Percentiles rank a stretch among this genome's conserved stretches.
Evolutionary conservation across 345 rosid species (phyloP).

Genomic region (Leavenworthia alabamica): DNA sequence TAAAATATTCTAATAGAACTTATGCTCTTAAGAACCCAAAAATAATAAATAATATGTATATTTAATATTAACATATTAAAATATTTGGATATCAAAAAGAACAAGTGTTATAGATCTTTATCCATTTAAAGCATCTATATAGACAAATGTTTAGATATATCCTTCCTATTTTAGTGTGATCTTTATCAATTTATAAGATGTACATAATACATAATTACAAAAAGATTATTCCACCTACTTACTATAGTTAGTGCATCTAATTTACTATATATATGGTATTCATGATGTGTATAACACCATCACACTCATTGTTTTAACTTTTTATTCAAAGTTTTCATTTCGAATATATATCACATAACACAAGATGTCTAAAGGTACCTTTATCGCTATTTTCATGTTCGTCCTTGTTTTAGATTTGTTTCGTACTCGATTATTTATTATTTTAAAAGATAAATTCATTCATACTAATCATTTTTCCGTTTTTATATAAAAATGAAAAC

Average conservation of each 20-base stretch:
- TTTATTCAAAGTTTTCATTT: background rate
- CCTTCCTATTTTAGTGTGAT: background rate
- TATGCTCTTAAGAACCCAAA: too few species aligned
- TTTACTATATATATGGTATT: background rate
- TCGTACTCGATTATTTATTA: too few species aligned
- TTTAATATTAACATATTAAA: too few species aligned
- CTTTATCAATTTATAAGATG: background rate
- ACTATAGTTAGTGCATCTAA: too few species aligned
- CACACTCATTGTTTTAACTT: background rate
- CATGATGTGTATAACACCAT: background rate
- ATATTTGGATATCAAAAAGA: too few species aligned
- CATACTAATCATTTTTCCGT: background rate
- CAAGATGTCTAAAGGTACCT: background rate
- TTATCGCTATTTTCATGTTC: background rate
- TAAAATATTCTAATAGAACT: too few species aligned
- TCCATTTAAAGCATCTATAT: background rate
- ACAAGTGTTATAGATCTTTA: too few species aligned
- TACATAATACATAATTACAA: too few species aligned
- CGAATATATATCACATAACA: background rate
- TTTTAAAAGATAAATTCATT: background rate
- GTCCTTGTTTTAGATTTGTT: background rate
- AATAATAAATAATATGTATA: too few species aligned
- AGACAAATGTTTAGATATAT: background rate
- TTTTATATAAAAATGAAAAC: background rate
- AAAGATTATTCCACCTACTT: too few species aligned